phyloP scores from a whole-genome alignment of 2,329 filamentous ascomycete genomes.

The Cytospora schulzeri region DNA sequence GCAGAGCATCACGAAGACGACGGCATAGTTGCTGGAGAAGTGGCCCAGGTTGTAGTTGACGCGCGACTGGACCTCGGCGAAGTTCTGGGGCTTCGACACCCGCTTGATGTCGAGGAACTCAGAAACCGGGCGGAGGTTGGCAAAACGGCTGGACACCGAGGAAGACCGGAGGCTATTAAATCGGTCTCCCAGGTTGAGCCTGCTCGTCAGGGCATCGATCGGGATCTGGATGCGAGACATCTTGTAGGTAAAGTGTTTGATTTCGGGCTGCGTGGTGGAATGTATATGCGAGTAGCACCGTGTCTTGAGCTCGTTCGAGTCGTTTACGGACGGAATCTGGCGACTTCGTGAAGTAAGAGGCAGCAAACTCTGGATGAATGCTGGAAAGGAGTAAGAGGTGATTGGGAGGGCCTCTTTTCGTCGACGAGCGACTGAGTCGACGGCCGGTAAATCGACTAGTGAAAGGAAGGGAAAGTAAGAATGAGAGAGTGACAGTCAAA shows the following conservation, averaged over 20 bases:
- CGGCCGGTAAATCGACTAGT: conserved; percentile 1
- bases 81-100: conserved; percentile 90
- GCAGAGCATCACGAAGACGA: conserved; percentile 90
- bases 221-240: conserved; percentile 94
- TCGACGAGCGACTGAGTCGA: conserved; percentile 20
- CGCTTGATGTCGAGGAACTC: conserved; percentile 98
- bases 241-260: conserved; percentile 7
- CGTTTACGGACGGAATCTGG: not conserved
- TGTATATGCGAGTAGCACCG: not conserved
- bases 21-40: conserved; percentile 98
- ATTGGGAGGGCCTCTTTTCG: conserved; percentile 17
- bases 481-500: conserved; percentile 15
- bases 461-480: not conserved
- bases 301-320: not conserved
- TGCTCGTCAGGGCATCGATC: conserved; percentile 85
- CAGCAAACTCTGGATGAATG: conserved; percentile 6
- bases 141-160: conserved; percentile 78
- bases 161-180: conserved; percentile 82
- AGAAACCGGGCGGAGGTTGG: conserved; percentile 85
- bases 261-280: not conserved
- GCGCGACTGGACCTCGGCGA: conserved; percentile 83
- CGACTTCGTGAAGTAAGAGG: not conserved
- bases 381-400: conserved; percentile 3
- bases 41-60: conserved; percentile 97
- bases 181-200: conserved; percentile 82